Conservation (phyloP, 2,329 filamentous ascomycete genomes). For the Neospermospora avenae region DNA sequence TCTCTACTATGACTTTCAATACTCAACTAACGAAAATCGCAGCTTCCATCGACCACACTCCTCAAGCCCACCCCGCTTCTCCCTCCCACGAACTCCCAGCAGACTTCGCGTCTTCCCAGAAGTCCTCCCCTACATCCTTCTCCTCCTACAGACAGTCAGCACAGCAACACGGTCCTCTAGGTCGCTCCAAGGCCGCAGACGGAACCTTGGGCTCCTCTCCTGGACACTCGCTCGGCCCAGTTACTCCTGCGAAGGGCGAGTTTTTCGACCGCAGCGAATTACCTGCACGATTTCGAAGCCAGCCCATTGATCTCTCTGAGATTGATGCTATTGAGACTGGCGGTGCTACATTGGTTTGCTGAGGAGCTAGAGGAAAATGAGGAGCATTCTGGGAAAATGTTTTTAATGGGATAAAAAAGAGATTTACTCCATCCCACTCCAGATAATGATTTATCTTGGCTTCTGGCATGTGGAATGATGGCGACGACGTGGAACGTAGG, state of each 20-base stretch:
- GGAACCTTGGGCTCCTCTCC: slow-evolving; percentile 31
- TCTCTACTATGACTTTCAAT: not conserved
- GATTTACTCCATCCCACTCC: slow-evolving; percentile 13
- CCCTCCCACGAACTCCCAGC: slow-evolving; percentile 51
- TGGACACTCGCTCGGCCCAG: slow-evolving; percentile 68
- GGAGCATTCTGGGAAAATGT: not conserved
- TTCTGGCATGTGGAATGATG: not conserved
- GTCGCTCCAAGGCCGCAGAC: slow-evolving; percentile 25
- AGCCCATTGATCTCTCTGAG: slow-evolving; percentile 72
- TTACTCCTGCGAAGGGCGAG: slow-evolving; percentile 68
- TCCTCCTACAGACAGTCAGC: slow-evolving; percentile 57
- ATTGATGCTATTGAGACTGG: slow-evolving; percentile 96
- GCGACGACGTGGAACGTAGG: not conserved
- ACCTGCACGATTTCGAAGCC: slow-evolving; percentile 75
- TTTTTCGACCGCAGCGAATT: slow-evolving; percentile 90
- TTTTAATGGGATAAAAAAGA: slow-evolving; percentile 8
- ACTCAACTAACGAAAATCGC: slow-evolving; percentile 22
- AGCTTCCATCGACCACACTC: slow-evolving; percentile 56
- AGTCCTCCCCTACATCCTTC: slow-evolving; percentile 44
- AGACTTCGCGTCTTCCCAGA: slow-evolving; percentile 46
- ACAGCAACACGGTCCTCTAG: slow-evolving; percentile 57
- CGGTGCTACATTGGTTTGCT: slow-evolving; percentile 64
- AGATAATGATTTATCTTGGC: not conserved
- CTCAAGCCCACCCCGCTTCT: slow-evolving; percentile 54
- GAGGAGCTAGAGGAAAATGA: slow-evolving; percentile 4